A percentile compares a stretch with the other conserved stretches of the same genome.
These are phyloP conservation scores for Ceratocystis harringtonii DNA, from an alignment of 2,329 filamentous ascomycete genomes.

Conservation along the genomic window DNA sequence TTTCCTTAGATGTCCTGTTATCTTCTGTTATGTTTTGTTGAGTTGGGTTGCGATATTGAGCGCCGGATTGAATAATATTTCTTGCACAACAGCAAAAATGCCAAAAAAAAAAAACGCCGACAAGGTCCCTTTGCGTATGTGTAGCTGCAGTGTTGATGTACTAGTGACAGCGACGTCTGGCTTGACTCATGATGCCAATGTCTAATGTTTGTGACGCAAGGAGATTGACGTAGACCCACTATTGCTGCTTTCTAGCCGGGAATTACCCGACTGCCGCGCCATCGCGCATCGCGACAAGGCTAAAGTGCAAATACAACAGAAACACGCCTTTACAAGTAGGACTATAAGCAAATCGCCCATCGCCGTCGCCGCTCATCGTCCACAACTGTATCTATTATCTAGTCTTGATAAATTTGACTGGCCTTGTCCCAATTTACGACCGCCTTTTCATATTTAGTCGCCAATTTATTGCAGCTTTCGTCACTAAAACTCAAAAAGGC, in stretches of 20 bases:
- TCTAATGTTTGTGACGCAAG: too few species aligned
- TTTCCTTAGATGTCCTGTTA: constrained; percentile 4
- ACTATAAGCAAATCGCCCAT: neutral
- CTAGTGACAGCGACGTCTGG: neutral
- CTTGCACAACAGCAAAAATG: neutral
- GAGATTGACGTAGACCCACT: too few species aligned
- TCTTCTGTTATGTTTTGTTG: neutral
- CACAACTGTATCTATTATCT: neutral
- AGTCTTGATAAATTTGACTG: too few species aligned
- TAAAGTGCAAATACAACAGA: neutral
- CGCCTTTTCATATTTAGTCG: too few species aligned
- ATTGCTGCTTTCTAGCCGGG: neutral
- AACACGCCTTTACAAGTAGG: neutral
- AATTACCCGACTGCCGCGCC: neutral
- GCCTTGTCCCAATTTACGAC: too few species aligned
- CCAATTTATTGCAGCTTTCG: too few species aligned
- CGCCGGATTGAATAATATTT: neutral
- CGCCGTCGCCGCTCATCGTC: neutral
- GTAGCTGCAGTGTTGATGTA: neutral
- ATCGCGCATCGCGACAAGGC: constrained; percentile 3
- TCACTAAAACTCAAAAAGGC: too few species aligned
- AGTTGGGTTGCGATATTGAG: neutral
- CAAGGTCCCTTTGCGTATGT: neutral
- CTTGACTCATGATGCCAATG: too few species aligned
- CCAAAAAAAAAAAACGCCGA: neutral